Conservation (phyloP, 1,139 yeast genomes). For the Lodderomyces orthopsilosis region DNA sequence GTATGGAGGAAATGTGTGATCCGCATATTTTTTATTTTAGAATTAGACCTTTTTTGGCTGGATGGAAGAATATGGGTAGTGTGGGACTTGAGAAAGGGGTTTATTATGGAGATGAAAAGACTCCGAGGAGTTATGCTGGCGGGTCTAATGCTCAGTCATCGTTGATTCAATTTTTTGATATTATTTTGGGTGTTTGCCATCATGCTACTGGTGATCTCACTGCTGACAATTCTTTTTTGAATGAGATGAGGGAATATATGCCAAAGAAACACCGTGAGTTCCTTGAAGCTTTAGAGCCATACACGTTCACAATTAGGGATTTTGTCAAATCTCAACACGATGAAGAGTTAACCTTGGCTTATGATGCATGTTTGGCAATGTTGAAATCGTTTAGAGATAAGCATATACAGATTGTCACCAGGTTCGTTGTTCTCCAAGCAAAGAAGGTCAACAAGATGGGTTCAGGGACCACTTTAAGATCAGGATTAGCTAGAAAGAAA, state of each 20-base stretch:
- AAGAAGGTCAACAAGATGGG: conserved; percentile 51
- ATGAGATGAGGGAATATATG: conserved; percentile 86
- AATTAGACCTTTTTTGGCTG: conserved; percentile 86
- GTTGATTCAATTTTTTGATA: conserved; percentile 80
- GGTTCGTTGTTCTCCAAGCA: conserved; percentile 81
- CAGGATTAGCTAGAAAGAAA: conserved; percentile 57
- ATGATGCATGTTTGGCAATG: conserved; percentile 90
- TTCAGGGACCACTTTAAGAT: conserved; percentile 52
- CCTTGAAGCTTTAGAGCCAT: conserved; percentile 54
- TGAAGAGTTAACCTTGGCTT: conserved; percentile 65
- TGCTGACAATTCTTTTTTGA: conserved; percentile 58
- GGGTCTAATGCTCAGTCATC: conserved; percentile 96
- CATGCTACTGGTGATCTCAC: conserved; percentile 62
- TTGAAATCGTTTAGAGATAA: conserved; percentile 85
- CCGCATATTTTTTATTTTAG: conserved; percentile 88
- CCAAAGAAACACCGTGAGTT: conserved; percentile 81
- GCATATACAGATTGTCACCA: conserved; percentile 87
- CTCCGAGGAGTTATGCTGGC: conserved; percentile 68
- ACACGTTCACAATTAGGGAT: conserved; percentile 59
- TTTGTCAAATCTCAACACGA: conserved; percentile 27
- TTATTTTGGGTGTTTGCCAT: conserved; percentile 73
- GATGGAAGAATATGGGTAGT: conserved; percentile 90
- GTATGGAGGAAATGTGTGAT: conserved; percentile 93
- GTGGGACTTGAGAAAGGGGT: conserved; percentile 83
- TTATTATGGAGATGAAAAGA: conserved; percentile 64